Evolutionary conservation across 202 grass and related monocot species (phyloP).

Genomic region (Elaeis oleifera): DNA sequence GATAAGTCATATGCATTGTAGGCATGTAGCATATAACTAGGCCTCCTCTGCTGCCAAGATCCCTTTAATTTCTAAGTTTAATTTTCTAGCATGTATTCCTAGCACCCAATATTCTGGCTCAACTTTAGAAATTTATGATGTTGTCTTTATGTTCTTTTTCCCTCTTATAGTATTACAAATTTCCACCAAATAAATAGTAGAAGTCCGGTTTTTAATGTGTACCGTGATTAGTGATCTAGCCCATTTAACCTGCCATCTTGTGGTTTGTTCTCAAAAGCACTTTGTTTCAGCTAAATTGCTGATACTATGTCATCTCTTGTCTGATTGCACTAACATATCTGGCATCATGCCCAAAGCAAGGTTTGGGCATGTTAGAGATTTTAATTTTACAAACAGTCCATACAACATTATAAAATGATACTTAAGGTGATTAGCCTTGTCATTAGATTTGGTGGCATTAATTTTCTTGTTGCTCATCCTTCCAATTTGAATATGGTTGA

Average conservation of each 20-base stretch:
- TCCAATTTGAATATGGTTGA: not conserved
- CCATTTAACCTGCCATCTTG: too few relatives aligned
- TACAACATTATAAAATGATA: slow-evolving; percentile 54
- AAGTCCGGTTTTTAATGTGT: too few relatives aligned
- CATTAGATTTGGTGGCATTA: slow-evolving; percentile 5
- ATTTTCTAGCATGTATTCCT: not conserved
- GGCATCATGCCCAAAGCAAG: slow-evolving; percentile 84
- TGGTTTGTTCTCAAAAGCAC: too few relatives aligned
- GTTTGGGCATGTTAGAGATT: slow-evolving; percentile 71
- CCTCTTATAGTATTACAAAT: too few relatives aligned
- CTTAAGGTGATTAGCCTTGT: slow-evolving; percentile 56
- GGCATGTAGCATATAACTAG: too few relatives aligned
- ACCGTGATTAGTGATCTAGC: too few relatives aligned
- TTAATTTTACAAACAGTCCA: slow-evolving; percentile 76
- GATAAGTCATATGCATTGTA: too few relatives aligned
- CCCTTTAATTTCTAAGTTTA: slow-evolving; percentile 10
- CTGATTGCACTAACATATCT: slow-evolving; percentile 90
- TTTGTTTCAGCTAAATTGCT: not conserved
- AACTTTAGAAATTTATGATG: too few relatives aligned
- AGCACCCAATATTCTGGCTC: too few relatives aligned
- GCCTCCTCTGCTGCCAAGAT: too few relatives aligned
- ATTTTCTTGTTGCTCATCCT: not conserved
- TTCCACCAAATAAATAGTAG: too few relatives aligned
- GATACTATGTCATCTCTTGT: slow-evolving; percentile 34
- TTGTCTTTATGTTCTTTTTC: too few relatives aligned